Evolutionary conservation across 1,139 yeast genomes (phyloP).

Genomic region (Scheffersomyces insectosa): DNA sequence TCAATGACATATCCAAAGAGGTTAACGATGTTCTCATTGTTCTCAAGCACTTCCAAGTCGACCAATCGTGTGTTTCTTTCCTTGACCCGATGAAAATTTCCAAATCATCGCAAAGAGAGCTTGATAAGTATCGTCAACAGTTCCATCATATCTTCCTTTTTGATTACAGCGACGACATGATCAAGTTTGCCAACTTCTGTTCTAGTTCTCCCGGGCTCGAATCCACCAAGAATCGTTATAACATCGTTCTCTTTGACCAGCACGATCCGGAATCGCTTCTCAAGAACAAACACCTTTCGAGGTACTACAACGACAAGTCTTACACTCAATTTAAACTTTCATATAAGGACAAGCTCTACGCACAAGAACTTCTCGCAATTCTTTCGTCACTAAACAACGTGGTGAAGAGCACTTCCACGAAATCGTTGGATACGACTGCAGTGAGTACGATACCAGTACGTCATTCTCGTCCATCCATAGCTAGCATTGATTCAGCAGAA

Average conservation of each 20-base stretch:
- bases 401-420: not conserved
- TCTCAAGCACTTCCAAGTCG: conserved; percentile 29
- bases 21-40: conserved; percentile 40
- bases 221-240: conserved; percentile 26
- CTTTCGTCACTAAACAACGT: conserved; percentile 19
- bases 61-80: conserved; percentile 27
- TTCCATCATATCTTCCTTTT: conserved; percentile 24
- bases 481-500: conserved; percentile 12
- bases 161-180: conserved; percentile 11
- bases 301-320: conserved; percentile 23
- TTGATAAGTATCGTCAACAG: conserved; percentile 13
- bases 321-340: conserved; percentile 26
- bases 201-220: conserved; percentile 31
- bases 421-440: not conserved
- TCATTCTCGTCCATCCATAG: conserved; percentile 11
- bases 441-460: not conserved
- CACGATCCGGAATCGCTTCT: conserved; percentile 13
- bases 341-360: conserved; percentile 30
- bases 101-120: conserved; percentile 12
- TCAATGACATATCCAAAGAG: conserved; percentile 30
- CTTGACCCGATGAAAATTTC: conserved; percentile 23
- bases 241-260: conserved; percentile 25
- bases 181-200: conserved; percentile 22
- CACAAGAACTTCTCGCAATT: conserved; percentile 26
- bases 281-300: conserved; percentile 6